Conservation (phyloP, 192 early-diverging fungal species). For the Linnemannia zychae region DNA sequence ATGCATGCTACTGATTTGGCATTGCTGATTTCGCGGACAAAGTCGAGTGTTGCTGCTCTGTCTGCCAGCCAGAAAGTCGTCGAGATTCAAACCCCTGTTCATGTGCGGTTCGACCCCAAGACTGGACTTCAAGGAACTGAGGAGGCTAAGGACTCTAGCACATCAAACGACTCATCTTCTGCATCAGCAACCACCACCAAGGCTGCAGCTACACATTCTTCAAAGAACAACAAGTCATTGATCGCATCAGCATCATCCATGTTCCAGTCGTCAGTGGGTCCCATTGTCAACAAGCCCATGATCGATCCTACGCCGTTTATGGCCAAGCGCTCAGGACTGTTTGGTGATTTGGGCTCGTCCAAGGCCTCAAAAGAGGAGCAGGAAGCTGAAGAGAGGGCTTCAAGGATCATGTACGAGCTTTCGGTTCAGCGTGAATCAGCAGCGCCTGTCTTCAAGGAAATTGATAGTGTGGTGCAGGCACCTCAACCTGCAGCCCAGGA, state of each 20-base stretch:
- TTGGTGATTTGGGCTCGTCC: neutral
- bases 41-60: conserved; percentile 17
- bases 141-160: neutral
- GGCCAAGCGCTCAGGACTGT: conserved; percentile 31
- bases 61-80: conserved; percentile 26
- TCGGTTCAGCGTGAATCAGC: conserved; percentile 15
- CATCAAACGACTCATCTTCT: neutral
- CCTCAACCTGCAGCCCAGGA: neutral
- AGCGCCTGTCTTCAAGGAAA: conserved; percentile 31
- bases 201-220: neutral
- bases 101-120: conserved; percentile 48
- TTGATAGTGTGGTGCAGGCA: conserved; percentile 2
- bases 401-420: conserved; percentile 37
- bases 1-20: conserved; percentile 85
- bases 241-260: conserved; percentile 19
- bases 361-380: conserved; percentile 17
- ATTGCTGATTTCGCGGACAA: conserved; percentile 58
- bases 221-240: conserved; percentile 15
- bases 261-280: neutral
- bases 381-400: conserved; percentile 26
- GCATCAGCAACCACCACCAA: conserved; percentile 13
- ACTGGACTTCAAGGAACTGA: conserved; percentile 50
- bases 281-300: conserved; percentile 17
- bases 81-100: conserved; percentile 33
- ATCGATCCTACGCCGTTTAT: conserved; percentile 20